Evolutionary conservation across 1,139 yeast genomes (phyloP).

Genomic region (Saccharomycopsis hybrid): DNA sequence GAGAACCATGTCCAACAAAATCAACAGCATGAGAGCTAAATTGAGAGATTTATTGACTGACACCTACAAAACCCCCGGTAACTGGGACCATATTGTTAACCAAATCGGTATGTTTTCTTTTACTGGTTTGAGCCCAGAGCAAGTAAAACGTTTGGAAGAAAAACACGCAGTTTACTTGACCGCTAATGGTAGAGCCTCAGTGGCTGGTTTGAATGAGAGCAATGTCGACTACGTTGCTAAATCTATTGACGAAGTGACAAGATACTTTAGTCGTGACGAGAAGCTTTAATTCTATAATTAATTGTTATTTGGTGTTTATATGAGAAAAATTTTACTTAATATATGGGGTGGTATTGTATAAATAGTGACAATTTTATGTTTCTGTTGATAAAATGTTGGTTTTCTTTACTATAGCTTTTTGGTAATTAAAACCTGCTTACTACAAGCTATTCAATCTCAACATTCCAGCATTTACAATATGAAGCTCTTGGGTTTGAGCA

Average conservation of each 20-base stretch:
- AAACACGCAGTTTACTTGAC: constrained; percentile 80
- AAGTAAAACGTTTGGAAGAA: constrained; percentile 61
- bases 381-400: too few species aligned
- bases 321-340: too few species aligned
- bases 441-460: too few species aligned
- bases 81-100: constrained; percentile 80
- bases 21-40: constrained; percentile 58
- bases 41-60: constrained; percentile 44
- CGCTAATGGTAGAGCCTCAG: constrained; percentile 83
- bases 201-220: constrained; percentile 76
- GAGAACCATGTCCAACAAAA: constrained; percentile 67
- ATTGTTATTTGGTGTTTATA: too few species aligned
- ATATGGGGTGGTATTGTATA: not conserved
- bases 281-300: too few species aligned
- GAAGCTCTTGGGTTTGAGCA: too few species aligned
- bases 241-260: constrained; percentile 40
- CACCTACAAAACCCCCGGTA: constrained; percentile 44
- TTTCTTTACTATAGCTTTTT: too few species aligned
- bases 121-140: constrained; percentile 71
- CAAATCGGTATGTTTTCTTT: constrained; percentile 97
- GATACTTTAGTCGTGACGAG: constrained; percentile 3
- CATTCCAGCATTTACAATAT: too few species aligned
- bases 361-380: not conserved
- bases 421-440: too few species aligned
- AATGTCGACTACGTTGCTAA: constrained; percentile 81